These are phyloP conservation scores for Penicillium paneum DNA, from an alignment of 2,329 filamentous ascomycete species.

Conservation along the genomic window DNA sequence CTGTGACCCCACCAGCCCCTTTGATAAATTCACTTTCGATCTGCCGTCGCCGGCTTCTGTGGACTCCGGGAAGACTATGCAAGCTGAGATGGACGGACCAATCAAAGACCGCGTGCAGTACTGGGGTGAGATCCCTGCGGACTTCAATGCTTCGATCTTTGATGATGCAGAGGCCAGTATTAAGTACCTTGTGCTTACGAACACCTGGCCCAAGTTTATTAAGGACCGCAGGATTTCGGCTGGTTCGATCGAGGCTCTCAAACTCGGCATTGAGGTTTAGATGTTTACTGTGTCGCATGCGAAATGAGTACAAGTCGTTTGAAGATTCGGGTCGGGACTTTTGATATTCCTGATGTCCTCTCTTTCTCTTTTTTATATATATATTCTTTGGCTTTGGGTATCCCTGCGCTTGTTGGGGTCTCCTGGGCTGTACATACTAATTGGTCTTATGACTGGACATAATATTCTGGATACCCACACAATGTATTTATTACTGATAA, in stretches of 20 bases:
- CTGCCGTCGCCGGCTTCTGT: conserved; percentile 21
- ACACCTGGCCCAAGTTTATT: conserved; percentile 58
- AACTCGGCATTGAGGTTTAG: conserved; percentile 7
- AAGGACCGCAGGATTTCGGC: conserved; percentile 20
- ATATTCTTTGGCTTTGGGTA: not conserved
- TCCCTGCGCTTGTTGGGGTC: not conserved
- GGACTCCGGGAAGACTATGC: conserved; percentile 23
- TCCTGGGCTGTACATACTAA: not conserved
- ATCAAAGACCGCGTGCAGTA: conserved; percentile 32
- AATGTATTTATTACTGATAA: conserved; percentile 2
- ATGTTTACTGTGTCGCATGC: conserved; percentile 1
- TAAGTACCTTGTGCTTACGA: conserved; percentile 65
- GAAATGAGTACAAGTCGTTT: conserved; percentile 8
- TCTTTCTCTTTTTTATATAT: not conserved
- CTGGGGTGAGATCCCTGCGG: conserved; percentile 39
- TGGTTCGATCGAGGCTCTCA: conserved; percentile 14
- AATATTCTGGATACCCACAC: conserved; percentile 8
- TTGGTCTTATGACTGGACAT: conserved; percentile 2
- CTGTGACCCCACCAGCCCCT: conserved; percentile 40
- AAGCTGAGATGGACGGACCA: conserved; percentile 9
- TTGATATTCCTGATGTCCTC: not conserved
- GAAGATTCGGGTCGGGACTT: not conserved
- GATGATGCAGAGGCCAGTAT: conserved; percentile 59
- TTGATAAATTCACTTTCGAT: conserved; percentile 29
- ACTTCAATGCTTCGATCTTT: conserved; percentile 55